Base-by-base conservation (phyloP, 495 filamentous ascomycete genomes). In the Aspergillus kassunensis region DNA sequence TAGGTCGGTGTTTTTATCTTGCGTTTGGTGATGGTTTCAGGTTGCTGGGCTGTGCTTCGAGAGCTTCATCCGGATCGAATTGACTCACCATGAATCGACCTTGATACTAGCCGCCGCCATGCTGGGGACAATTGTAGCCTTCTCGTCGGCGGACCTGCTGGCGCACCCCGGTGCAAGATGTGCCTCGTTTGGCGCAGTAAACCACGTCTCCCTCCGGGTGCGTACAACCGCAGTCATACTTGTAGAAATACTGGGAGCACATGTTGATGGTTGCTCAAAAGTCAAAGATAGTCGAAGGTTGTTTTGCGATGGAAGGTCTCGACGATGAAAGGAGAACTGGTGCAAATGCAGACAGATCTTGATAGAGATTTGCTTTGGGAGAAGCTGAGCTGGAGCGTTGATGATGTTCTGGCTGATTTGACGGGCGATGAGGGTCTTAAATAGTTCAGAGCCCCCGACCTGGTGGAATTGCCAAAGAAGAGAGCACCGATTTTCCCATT, bases 151-250 rank as follows among this genome's bases (percentile, higher is more conserved):
- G 66, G 51, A 68, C 51, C 24, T 73, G 63, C 47, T 69, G 58
- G 47, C 66, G 65, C n/a, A 74, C 65, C 1, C 67, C 63, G 6
- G 57, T 55, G 52, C 73, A 74, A 30, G 56, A 51, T 10, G 63
- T 67, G 41, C 67, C 69, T 53, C 62, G 57, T 43, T 66, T 68
- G 33, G 67, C 67, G 57, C 73, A 76, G 42, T 55, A 59, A 20
- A 74, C 67, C 1, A 72, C 58, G 12, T 64, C 70, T 1, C 58
- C 65, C 47, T 73, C 66, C n/a, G 64, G 56, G 35, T 65, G 39
- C 19, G 58, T 60, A 56, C 71, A 76, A 21, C 70, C 70, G 53
- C 71, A 76, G 54, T 71, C 70, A 58, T 70, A 76, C 19, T 69
- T 55, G 59, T 66, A 64, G 51, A 70, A 71, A 51, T 74, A 76